Percentiles rank a stretch among this genome's conserved stretches.
phyloP scores from a whole-genome alignment of 2,329 filamentous ascomycete genomes.

The Paracorniculantispora psalliotae region DNA sequence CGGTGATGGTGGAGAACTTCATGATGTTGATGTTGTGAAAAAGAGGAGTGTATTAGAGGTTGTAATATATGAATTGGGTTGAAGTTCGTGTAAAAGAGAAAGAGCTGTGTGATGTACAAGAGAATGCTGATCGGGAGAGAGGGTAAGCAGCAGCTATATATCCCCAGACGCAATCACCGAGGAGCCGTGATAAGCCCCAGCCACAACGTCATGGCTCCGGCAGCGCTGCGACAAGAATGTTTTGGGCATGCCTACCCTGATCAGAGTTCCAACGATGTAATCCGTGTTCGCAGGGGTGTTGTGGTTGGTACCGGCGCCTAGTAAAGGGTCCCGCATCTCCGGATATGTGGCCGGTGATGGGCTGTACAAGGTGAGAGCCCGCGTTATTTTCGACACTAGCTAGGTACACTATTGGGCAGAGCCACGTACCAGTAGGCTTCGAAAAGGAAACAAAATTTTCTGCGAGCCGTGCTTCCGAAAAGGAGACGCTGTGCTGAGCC shows the following conservation, averaged over 20 bases:
- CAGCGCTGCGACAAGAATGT: neutral
- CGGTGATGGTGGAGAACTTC: constrained; percentile 21
- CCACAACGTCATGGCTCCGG: constrained; percentile 4
- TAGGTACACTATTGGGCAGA: neutral
- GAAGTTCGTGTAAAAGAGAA: neutral
- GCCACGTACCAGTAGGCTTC: neutral
- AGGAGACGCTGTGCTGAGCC: neutral
- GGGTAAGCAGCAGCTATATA: constrained; percentile 9
- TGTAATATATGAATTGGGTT: neutral
- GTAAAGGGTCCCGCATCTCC: neutral
- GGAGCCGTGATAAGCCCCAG: neutral
- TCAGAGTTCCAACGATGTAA: neutral
- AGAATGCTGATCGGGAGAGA: neutral
- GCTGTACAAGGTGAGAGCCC: neutral
- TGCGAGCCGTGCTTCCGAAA: neutral
- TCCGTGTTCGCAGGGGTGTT: neutral
- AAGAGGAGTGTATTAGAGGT: neutral
- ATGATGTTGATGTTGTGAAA: constrained; percentile 18
- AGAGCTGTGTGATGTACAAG: neutral
- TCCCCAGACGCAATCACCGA: neutral
- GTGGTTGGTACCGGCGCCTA: neutral
- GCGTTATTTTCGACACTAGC: neutral
- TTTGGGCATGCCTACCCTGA: no score
- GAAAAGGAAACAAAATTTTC: neutral
- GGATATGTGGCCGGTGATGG: constrained; percentile 10